Base-by-base conservation (phyloP, 306 rosid genomes). In the Citrullus amarus region DNA sequence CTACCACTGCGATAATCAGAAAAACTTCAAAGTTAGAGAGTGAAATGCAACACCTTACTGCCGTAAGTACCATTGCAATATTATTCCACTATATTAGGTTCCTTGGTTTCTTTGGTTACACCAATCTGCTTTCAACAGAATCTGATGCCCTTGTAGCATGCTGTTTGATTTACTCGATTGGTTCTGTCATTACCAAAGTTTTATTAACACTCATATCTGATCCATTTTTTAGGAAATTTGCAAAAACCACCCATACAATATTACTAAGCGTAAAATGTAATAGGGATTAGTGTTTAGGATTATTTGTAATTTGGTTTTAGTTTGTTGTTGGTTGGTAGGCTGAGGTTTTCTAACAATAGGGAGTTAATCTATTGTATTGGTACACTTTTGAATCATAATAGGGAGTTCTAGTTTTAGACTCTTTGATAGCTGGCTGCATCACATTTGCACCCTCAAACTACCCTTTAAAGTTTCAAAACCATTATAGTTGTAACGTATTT, bases 1-100 rank as follows among this genome's bases (percentile, higher is more conserved):
- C 96, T 30, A 88, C 92, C 2, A 80, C 90, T n/a, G 90, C 91
- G 34, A 77, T 94, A 82, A 84, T 86, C 62, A 75, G 86, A 79
- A 89, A 88, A 85, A 92, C 96, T 63, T 90, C 98, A 3, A 89
- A 89, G 81, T 78, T 86, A 87, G 98, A 94, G 86, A 87, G 84
- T 80, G 97, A 92, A 86, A 92, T 87, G 96, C 97, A 88, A 81
- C 96, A 92, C 79, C 97, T 94, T 77, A 89, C 90, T 79, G 85
- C 94, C 75, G 98, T 93, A 83, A 91, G 95, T 84, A 78, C 55
- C 56, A 16, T 51, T 25, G 22, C 10, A 48, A 13, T 50, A 61
- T 41, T 51, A 51, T 20, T 59, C 78, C 53, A 28, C 46, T 62
- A 41, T 16, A 30, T 77, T 28, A 15, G 14, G 61, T 55, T 32